Percentiles rank a stretch among this genome's conserved stretches.
Evolutionary conservation across 2,329 filamentous ascomycete genomes (phyloP).

Genomic region (Leptographium procerum): DNA sequence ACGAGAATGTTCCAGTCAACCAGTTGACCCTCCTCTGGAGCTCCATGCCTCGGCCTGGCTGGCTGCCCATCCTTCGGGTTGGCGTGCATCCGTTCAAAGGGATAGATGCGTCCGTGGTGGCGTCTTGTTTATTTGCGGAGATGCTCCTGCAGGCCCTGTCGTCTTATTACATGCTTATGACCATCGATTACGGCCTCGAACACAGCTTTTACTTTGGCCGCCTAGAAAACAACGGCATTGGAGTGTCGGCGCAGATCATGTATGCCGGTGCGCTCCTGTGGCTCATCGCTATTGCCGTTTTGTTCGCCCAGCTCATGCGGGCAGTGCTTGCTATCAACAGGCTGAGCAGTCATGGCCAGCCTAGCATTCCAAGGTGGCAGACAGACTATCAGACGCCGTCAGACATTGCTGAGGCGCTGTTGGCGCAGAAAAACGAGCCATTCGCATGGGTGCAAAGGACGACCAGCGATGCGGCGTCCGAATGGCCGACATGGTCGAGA

Average conservation of each 20-base stretch:
- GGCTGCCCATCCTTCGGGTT: neutral
- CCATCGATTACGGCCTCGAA: neutral
- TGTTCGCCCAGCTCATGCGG: neutral
- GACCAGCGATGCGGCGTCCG: no score
- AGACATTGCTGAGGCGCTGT: neutral
- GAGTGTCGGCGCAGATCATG: neutral
- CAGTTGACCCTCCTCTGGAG: neutral
- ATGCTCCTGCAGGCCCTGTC: neutral
- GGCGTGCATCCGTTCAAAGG: neutral
- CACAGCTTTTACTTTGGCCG: neutral
- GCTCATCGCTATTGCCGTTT: neutral
- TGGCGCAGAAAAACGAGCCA: no score
- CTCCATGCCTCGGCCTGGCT: neutral
- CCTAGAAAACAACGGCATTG: neutral
- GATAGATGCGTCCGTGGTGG: neutral
- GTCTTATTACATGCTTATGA: neutral
- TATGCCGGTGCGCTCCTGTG: neutral
- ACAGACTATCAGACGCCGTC: neutral
- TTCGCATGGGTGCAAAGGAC: neutral
- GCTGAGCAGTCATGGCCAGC: neutral
- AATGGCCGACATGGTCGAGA: no score
- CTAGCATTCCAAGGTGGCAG: neutral
- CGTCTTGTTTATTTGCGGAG: neutral
- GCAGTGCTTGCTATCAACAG: no score
- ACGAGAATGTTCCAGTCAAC: neutral